Conservation (phyloP, 2,329 filamentous ascomycete species). For the Aspergillus jensenii region DNA sequence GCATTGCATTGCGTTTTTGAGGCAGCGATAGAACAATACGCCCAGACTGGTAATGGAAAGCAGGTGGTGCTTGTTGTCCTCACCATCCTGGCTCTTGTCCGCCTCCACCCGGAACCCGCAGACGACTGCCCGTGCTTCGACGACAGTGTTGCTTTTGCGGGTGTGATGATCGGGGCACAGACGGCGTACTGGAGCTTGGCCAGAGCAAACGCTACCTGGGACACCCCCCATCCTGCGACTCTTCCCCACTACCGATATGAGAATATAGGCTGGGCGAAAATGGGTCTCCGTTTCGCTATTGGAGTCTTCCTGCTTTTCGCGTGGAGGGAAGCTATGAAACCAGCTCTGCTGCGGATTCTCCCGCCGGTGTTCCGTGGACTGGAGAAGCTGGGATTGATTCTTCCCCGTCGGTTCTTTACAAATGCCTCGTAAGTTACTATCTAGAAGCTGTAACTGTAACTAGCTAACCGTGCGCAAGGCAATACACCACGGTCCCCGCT, state of each 20-base stretch:
- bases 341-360: constrained; percentile 70
- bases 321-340: constrained; percentile 90
- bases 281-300: constrained; percentile 67
- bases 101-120: constrained; percentile 91
- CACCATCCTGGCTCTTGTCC: constrained; percentile 71
- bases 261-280: constrained; percentile 64
- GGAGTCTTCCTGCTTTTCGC: constrained; percentile 82
- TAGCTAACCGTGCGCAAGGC: constrained; percentile 44
- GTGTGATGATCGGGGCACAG: constrained; percentile 82
- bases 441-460: background rate
- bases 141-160: constrained; percentile 90
- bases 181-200: constrained; percentile 81
- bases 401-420: constrained; percentile 89
- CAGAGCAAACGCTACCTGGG: constrained; percentile 54
- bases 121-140: constrained; percentile 98
- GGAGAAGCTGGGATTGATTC: constrained; percentile 72
- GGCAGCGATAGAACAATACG: constrained; percentile 65
- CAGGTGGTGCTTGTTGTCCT: constrained; percentile 65
- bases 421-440: constrained; percentile 65
- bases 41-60: constrained; percentile 65
- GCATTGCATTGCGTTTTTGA: constrained; percentile 57
- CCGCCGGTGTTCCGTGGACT: constrained; percentile 86
- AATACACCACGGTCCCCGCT: constrained; percentile 77
- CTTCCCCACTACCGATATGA: constrained; percentile 63
- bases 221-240: constrained; percentile 56